Evolutionary conservation across 805 yeast species (phyloP).

Genomic region (Metschnikowia baotianmanensis): DNA sequence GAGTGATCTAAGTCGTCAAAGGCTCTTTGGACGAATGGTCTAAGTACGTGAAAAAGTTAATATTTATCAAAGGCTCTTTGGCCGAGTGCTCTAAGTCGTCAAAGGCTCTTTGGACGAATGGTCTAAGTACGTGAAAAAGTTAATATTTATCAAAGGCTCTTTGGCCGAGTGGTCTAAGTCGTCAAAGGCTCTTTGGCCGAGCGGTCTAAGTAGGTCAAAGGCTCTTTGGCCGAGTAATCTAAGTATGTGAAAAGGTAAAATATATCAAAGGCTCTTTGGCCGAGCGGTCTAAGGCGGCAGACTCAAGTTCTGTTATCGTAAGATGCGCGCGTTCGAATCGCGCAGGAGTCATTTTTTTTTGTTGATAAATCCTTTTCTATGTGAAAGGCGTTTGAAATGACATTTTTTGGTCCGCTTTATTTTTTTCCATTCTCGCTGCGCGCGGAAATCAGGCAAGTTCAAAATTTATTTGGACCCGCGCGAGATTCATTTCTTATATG

Average conservation of each 20-base stretch:
- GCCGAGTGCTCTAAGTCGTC: not conserved
- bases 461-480: too few relatives aligned
- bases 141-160: too few relatives aligned
- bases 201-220: slow-evolving; percentile 23
- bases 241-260: too few relatives aligned
- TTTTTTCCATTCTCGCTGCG: not conserved
- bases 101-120: slow-evolving; percentile 22
- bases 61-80: too few relatives aligned
- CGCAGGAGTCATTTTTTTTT: slow-evolving; percentile 22
- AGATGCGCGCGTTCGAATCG: slow-evolving; percentile 25
- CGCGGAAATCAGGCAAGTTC: not conserved
- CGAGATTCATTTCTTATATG: too few relatives aligned
- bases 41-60: too few relatives aligned
- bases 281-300: slow-evolving; percentile 4
- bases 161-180: not conserved
- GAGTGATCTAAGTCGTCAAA: too few relatives aligned
- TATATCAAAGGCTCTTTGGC: slow-evolving; percentile 1
- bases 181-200: slow-evolving; percentile 20
- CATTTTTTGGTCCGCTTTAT: not conserved
- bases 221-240: not conserved
- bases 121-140: too few relatives aligned
- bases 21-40: too few relatives aligned
- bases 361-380: not conserved
- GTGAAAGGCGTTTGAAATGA: not conserved
- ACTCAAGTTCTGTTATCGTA: too few relatives aligned